Percentiles rank a stretch among this genome's conserved stretches.
These are phyloP conservation scores for Penicillium decumbens DNA, from an alignment of 2,329 filamentous ascomycete species.

Conservation along the genomic window DNA sequence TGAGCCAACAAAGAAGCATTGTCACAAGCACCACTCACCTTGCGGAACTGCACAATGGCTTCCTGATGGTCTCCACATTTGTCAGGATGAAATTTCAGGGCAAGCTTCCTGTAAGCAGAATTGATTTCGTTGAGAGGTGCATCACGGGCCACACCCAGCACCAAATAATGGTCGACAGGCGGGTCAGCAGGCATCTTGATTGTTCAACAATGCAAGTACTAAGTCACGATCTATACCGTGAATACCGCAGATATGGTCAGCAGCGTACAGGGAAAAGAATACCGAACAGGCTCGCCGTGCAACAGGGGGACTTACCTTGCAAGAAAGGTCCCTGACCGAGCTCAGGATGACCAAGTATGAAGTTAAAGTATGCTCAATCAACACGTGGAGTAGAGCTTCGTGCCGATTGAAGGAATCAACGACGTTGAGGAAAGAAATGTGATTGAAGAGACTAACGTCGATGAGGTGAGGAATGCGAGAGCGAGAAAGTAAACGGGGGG, in stretches of 20 bases:
- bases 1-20: not conserved
- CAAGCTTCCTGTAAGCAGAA: slow-evolving; percentile 33
- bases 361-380: too few relatives aligned
- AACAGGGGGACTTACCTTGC: not conserved
- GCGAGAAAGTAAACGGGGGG: too few relatives aligned
- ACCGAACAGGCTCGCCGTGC: not conserved
- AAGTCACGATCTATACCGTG: not conserved
- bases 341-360: not conserved
- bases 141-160: slow-evolving; percentile 24
- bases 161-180: slow-evolving; percentile 24
- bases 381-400: not conserved
- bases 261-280: not conserved
- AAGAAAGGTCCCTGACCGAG: not conserved
- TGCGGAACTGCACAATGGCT: slow-evolving; percentile 18
- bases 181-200: slow-evolving; percentile 8
- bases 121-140: slow-evolving; percentile 33
- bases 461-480: too few relatives aligned
- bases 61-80: slow-evolving; percentile 21
- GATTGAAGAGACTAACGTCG: too few relatives aligned
- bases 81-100: slow-evolving; percentile 34
- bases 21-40: slow-evolving; percentile 14
- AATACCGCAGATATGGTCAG: not conserved
- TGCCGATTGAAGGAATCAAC: not conserved
- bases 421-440: not conserved
- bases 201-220: not conserved